Evolutionary conservation across 2,329 filamentous ascomycete species (phyloP).

Genomic region (Diaporthe sp.): DNA sequence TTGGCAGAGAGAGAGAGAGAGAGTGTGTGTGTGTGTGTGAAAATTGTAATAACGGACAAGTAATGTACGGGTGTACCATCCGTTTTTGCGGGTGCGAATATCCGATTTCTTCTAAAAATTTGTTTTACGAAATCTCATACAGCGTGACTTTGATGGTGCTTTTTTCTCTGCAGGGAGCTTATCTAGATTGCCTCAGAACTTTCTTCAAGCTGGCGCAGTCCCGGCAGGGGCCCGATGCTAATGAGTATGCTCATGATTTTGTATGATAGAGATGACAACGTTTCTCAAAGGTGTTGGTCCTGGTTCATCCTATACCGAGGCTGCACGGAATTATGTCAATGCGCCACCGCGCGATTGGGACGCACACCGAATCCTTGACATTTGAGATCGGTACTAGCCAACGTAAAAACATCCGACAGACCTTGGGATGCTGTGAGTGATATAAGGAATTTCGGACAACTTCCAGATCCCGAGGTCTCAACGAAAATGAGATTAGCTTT

Average conservation of each 20-base stretch:
- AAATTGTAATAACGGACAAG: no score
- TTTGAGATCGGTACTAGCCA: neutral
- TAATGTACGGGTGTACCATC: no score
- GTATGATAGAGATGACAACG: neutral
- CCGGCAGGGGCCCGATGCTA: neutral
- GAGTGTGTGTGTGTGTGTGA: no score
- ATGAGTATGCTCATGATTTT: neutral
- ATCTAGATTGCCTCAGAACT: neutral
- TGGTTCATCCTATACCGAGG: neutral
- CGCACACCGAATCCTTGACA: neutral
- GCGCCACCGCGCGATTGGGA: neutral
- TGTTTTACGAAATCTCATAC: neutral
- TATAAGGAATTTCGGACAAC: neutral
- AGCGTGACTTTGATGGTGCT: neutral
- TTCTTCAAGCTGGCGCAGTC: neutral
- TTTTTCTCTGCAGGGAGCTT: neutral
- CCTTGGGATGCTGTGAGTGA: neutral
- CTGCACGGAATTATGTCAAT: neutral
- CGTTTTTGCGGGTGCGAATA: no score
- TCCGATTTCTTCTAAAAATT: no score
- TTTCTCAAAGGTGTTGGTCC: no score
- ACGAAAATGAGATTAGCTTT: neutral
- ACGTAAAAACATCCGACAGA: neutral
- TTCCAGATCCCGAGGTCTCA: constrained; percentile 6
- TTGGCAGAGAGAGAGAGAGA: no score